Evolutionary conservation across 1,284 basidiomycete species (phyloP), one percentile per base, ranked within the genome.

Genomic region (Cutaneotrichosporon cutaneum): DNA sequence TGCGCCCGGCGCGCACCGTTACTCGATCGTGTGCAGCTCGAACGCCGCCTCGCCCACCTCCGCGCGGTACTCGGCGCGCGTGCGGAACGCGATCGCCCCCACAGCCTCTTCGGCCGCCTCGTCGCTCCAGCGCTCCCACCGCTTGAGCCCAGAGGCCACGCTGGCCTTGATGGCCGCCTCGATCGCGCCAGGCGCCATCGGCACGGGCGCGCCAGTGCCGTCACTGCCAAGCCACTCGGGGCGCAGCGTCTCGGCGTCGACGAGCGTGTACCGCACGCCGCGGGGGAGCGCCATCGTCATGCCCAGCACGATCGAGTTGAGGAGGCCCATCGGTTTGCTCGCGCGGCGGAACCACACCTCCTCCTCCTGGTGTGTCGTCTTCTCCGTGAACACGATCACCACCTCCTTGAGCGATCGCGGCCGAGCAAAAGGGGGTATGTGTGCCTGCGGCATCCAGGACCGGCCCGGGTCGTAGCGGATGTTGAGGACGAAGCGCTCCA

Each of bases 311-410:
- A 61, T 39, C 22, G 51, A 42, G 56, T 61, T 61, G 13, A 61
- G 60, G 22, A 61, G 21, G 16, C 60, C 60, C 61, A 62, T 62
- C 4, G 57, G 45, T 45, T 62, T 62, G 30, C 35, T 36, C 13
- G 58, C 60, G 10, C 36, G 54, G 21, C 60, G 54, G 24, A 54
- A 35, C 54, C 63, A 61, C 32, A 58, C 59, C 50, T 59, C 60
- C 35, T 65, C 60, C 51, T 65, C 63, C n/a, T 58, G 60, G 26
- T 65, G 63, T 11, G 60, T 61, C 50, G 55, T 58, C 54, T 59
- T 65, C 33, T 59, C 55, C 8, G 63, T 65, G 7, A 65, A 59
- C 16, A 65, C 32, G 13, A 65, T 22, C 16, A 52, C 48, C n/a
- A 61, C 44, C 16, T 32, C n/a, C 1, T 13, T n/a, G 7, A 62